A percentile compares a stretch with the other conserved stretches of the same genome.
These are phyloP conservation scores for Flueggea neowawraea DNA, from an alignment of 441 rosid species.

Conservation along the genomic window DNA sequence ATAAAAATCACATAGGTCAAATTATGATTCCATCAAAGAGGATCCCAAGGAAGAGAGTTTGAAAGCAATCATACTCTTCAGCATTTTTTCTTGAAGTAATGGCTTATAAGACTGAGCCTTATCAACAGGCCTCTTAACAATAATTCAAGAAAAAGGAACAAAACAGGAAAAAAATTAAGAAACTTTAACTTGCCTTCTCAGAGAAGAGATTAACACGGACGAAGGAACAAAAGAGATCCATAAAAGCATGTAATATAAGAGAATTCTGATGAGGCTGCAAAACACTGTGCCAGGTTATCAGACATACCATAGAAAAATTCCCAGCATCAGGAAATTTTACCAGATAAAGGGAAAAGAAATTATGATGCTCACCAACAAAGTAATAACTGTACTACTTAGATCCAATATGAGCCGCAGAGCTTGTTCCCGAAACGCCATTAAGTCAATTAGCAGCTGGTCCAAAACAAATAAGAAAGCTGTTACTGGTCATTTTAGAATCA, in stretches of 20 bases:
- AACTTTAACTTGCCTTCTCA: slow-evolving; percentile 75
- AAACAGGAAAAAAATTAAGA: background rate
- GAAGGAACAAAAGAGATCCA: slow-evolving; percentile 98
- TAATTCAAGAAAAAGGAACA: background rate
- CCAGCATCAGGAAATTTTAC: slow-evolving; percentile 22
- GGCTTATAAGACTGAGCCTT: no score
- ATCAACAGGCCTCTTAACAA: no score
- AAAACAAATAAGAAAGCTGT: slow-evolving; percentile 30
- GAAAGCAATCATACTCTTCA: no score
- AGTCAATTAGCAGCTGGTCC: slow-evolving; percentile 90
- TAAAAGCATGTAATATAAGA: slow-evolving; percentile 91
- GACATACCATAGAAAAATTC: slow-evolving; percentile 39
- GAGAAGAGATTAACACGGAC: slow-evolving; percentile 92
- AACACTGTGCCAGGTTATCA: slow-evolving; percentile 61
- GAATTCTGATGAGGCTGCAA: slow-evolving; percentile 99
- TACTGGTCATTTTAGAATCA: slow-evolving; percentile 1
- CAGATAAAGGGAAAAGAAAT: slow-evolving; percentile 16
- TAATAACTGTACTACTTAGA: slow-evolving; percentile 97
- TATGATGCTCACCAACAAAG: slow-evolving; percentile 82
- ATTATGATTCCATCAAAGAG: background rate
- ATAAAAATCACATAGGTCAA: slow-evolving; percentile 1
- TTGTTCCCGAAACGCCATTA: slow-evolving; percentile 99
- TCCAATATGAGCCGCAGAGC: slow-evolving; percentile 96
- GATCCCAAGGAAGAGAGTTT: no score
- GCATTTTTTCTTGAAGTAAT: no score